These are phyloP conservation scores for Vitis hybrid DNA, from an alignment of 177 flowering plant species.

Conservation along the genomic window DNA sequence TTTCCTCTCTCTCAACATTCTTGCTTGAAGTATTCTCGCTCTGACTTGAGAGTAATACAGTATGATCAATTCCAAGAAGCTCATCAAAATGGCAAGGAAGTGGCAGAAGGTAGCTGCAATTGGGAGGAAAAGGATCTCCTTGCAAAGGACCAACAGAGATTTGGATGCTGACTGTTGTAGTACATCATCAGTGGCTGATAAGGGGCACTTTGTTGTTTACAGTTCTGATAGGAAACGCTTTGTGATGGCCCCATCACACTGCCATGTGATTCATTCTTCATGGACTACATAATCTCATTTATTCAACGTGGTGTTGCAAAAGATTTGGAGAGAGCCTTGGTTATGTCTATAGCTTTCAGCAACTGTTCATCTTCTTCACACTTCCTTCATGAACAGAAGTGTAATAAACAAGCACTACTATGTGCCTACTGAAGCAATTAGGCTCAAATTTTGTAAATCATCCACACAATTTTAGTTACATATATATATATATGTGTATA, in stretches of 20 bases:
- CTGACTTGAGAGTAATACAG: not conserved
- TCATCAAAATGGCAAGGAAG: slow-evolving; percentile 19
- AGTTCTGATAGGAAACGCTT: not conserved
- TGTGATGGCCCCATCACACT: not conserved
- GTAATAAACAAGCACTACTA: too few species aligned
- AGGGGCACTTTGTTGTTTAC: slow-evolving; percentile 7
- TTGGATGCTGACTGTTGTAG: too few species aligned
- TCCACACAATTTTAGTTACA: too few species aligned
- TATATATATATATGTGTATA: too few species aligned
- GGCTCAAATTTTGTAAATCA: too few species aligned
- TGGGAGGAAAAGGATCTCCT: slow-evolving; percentile 10
- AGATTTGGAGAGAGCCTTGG: slow-evolving; percentile 1
- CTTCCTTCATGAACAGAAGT: not conserved
- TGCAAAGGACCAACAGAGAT: not conserved
- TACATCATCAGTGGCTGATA: slow-evolving; percentile 12
- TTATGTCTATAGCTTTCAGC: not conserved
- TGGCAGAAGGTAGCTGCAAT: slow-evolving; percentile 19
- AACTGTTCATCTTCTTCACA: not conserved
- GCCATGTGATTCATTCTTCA: not conserved
- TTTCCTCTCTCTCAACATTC: not conserved
- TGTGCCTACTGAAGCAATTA: too few species aligned
- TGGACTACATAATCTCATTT: not conserved
- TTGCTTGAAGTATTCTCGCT: not conserved
- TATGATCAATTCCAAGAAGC: slow-evolving; percentile 8
- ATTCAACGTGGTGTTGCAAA: not conserved